A percentile compares a stretch with the other conserved stretches of the same genome.
Evolutionary conservation across 116 monocot species (phyloP).

Genomic region (Dioscorea cayenensis): DNA sequence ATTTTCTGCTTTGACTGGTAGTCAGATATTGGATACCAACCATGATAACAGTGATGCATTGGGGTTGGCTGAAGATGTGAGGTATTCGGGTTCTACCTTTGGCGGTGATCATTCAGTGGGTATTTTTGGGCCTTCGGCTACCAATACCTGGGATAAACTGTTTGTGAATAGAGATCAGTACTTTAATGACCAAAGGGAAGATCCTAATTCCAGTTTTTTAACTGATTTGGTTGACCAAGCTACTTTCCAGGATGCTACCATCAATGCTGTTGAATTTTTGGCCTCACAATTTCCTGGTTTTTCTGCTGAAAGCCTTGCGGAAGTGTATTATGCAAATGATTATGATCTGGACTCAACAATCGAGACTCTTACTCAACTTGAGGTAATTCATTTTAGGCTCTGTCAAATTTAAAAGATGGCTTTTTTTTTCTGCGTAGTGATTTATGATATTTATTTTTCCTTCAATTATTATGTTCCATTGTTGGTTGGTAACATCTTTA

Average conservation of each 20-base stretch:
- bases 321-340: constrained; percentile 38
- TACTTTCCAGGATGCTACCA: constrained; percentile 14
- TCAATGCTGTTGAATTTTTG: constrained; percentile 31
- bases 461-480: background rate
- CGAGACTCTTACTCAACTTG: constrained; percentile 36
- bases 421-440: background rate
- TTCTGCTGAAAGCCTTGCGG: constrained; percentile 34
- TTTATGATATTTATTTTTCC: background rate
- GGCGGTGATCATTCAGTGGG: constrained; percentile 11
- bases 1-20: constrained; percentile 17
- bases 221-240: constrained; percentile 11
- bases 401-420: background rate
- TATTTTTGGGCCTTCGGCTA: constrained; percentile 10
- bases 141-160: constrained; percentile 17
- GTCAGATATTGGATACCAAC: constrained; percentile 16
- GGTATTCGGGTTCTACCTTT: constrained; percentile 26
- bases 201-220: constrained; percentile 14
- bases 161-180: constrained; percentile 22
- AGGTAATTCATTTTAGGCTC: constrained; percentile 18
- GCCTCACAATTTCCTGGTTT: constrained; percentile 40
- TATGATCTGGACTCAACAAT: constrained; percentile 38
- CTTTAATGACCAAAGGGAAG: constrained; percentile 18
- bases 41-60: constrained; percentile 10
- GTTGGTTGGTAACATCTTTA: background rate
- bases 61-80: constrained; percentile 17